Evolutionary conservation across 495 filamentous ascomycete species (phyloP), one percentile per base, ranked within the genome.

Genomic region (Hyaloscypha bicolor): DNA sequence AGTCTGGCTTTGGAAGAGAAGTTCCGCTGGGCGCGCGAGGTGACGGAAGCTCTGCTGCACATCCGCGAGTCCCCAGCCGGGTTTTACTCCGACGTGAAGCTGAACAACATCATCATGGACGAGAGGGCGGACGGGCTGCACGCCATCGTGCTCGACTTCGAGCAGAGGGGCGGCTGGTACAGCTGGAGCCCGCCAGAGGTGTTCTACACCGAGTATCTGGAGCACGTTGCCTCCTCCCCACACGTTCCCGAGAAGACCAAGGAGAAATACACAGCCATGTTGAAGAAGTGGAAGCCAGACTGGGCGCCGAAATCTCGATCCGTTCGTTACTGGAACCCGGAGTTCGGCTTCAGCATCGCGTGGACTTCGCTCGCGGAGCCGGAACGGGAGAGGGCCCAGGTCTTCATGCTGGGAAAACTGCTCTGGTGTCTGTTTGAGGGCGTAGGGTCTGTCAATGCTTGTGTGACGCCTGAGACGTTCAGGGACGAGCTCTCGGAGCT

Each of bases 111-210:
- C 22, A n/a, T 61, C 22, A 21, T 61, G 32, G 32, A 12, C 14
- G 11, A 16, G 4, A 5, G 25, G 5, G 19, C 8, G 9, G 8
- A 42, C 4, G 31, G 8, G 22, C 16, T 39, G 16, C 22, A 42
- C 19, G 32, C 59, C 9, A 65, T 84, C 66, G 79, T 85, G 78
- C 74, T 83, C 6, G 82, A 85, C 64, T 84, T 85, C 60, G 82
- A 85, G 68, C 82, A 85, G 72, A 76, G 82, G 53, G 79, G 82
- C 8, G 79, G 82, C 25, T 83, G 79, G 78, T 82, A 79, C 75
- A 79, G 81, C 70, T 84, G 83, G 71, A 76, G 78, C 2, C 75
- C 82, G 0, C 82, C 82, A 3, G 82, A 85, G 67, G 75, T 85
- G 25, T 83, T 82, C 70, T 79, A 80, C 19, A 67, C 83, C 31